A percentile compares a stretch with the other conserved stretches of the same genome.
Evolutionary conservation across 306 rosid genomes (phyloP).

Genomic region (Cucurbita ficifolia): DNA sequence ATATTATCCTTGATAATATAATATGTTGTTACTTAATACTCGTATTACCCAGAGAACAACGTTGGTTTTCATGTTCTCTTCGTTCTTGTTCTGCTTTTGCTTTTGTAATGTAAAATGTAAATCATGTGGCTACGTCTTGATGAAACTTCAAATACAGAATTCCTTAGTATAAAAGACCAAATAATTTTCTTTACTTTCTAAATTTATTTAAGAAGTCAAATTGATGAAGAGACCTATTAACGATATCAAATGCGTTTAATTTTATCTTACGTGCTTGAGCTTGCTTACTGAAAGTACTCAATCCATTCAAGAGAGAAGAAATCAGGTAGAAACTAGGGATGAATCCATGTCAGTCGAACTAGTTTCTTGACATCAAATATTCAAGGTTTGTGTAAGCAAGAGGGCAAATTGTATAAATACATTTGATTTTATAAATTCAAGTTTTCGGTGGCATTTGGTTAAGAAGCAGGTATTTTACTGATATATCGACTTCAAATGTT

Average conservation of each 20-base stretch:
- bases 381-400: background rate
- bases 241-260: background rate
- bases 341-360: background rate
- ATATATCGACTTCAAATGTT: background rate
- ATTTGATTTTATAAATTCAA: background rate
- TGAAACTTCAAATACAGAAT: background rate
- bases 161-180: background rate
- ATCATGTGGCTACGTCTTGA: background rate
- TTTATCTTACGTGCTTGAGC: background rate
- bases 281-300: background rate
- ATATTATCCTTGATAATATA: background rate
- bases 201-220: background rate
- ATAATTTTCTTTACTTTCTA: background rate
- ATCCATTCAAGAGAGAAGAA: background rate
- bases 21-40: background rate
- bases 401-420: background rate
- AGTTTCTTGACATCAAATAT: background rate
- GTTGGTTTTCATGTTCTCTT: background rate
- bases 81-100: background rate
- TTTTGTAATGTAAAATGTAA: background rate
- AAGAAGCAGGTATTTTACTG: background rate
- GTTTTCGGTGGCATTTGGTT: background rate
- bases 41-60: background rate
- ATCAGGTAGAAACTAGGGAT: background rate
- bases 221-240: background rate